phyloP scores from a whole-genome alignment of 2,329 filamentous ascomycete species.

The Grosmannia penicillata region DNA sequence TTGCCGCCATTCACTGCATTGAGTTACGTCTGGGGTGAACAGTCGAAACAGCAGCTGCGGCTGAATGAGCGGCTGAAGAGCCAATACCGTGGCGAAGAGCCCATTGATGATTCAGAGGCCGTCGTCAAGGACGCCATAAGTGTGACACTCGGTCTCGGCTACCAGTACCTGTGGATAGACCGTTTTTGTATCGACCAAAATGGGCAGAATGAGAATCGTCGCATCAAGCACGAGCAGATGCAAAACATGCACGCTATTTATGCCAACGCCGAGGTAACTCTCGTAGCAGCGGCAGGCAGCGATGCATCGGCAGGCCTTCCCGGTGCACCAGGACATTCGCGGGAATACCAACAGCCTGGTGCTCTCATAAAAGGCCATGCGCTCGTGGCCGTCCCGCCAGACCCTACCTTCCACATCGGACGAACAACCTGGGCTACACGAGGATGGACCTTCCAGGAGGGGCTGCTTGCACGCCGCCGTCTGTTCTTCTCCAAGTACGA shows the following conservation, averaged over 20 bases:
- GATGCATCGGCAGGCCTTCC: slow-evolving; percentile 7
- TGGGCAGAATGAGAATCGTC: background rate
- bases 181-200: slow-evolving; percentile 13
- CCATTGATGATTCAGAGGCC: no score
- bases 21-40: no score
- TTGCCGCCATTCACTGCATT: no score
- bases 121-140: no score
- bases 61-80: no score
- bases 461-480: slow-evolving; percentile 11
- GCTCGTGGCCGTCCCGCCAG: background rate
- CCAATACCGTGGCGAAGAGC: no score
- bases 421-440: slow-evolving; percentile 11
- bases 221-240: slow-evolving; percentile 9
- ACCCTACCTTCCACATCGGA: background rate
- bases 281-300: slow-evolving; percentile 11
- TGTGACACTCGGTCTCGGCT: no score
- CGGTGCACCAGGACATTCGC: no score
- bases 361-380: no score
- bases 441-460: slow-evolving; percentile 18
- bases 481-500: slow-evolving; percentile 14
- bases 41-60: no score
- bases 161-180: slow-evolving; percentile 17
- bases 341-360: no score
- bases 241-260: slow-evolving; percentile 15
- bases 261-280: slow-evolving; percentile 1